Evolutionary conservation across 2,329 filamentous ascomycete species (phyloP).

Genomic region (Gliomastix tumulicola): DNA sequence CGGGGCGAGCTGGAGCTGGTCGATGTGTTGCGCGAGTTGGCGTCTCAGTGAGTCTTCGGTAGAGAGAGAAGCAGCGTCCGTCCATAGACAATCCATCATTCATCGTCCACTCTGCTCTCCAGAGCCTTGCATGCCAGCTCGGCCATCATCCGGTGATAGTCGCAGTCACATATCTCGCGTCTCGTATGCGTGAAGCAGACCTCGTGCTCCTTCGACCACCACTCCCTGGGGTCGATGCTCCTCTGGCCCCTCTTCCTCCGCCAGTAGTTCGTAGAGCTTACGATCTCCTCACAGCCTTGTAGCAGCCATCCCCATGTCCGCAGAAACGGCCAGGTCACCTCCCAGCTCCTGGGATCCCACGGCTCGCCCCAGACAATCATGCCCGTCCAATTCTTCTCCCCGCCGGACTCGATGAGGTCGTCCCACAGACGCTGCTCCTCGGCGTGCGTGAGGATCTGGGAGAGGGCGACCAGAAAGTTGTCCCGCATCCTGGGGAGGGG

Average conservation of each 20-base stretch:
- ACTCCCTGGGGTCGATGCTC: too few relatives aligned
- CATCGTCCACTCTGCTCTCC: too few relatives aligned
- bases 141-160: too few relatives aligned
- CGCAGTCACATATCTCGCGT: too few relatives aligned
- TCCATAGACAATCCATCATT: too few relatives aligned
- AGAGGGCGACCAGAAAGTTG: conserved; percentile 15
- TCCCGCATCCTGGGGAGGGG: conserved; percentile 23
- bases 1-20: conserved; percentile 15
- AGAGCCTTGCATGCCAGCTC: too few relatives aligned
- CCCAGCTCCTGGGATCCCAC: conserved; percentile 35
- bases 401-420: conserved; percentile 3
- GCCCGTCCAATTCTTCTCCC: conserved; percentile 4
- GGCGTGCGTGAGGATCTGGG: conserved; percentile 1
- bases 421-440: conserved; percentile 13
- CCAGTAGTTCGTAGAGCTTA: conserved; percentile 26
- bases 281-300: conserved; percentile 21
- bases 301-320: conserved; percentile 33
- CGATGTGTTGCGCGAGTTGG: conserved; percentile 10
- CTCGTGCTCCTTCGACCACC: too few relatives aligned
- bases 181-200: too few relatives aligned
- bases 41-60: too few relatives aligned
- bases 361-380: conserved; percentile 41
- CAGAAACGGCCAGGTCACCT: conserved; percentile 33
- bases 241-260: conserved; percentile 4
- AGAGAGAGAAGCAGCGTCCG: too few relatives aligned